Base-by-base conservation (phyloP, 495 filamentous ascomycete genomes). In the Ramalina peruviana region DNA sequence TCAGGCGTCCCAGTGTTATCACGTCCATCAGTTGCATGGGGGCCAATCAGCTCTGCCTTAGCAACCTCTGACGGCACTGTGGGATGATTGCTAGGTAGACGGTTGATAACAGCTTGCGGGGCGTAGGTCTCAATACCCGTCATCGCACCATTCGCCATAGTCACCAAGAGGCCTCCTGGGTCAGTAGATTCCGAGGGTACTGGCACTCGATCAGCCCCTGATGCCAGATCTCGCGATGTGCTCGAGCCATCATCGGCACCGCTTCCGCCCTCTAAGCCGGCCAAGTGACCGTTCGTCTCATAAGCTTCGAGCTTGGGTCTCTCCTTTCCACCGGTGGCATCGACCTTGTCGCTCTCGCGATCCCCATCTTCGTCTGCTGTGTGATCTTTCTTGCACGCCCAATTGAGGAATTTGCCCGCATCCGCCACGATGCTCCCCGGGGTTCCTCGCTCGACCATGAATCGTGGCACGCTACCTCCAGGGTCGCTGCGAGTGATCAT, bases 401-500 rank as follows among this genome's bases (percentile, higher is more conserved):
- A 96, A 45, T 88, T 72, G 5, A 97, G 58, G 56, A 97, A 95
- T 66, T 86, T 90, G 46, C 71, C 75, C 0, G 88, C 87, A 62
- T 96, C 90, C 21, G 69, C 66, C 15, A 86, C 78, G 53, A 97
- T 93, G 17, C 87, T 83, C 11, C 73, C 76, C 0, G 90, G 90
- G 1, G 90, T 97, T 37, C 86, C 86, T 59, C 88, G 79, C 63
- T 96, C 92, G 19, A 97, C 85, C 82, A 97, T 85, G 67, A 92
- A 97, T 25, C 86, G 75, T 0, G 90, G 90, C 7, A 96, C 89
- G 48, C 77, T 92, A 30, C 90, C 92, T 20, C 92, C 90, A 0
- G 90, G 90, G 56, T 96, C 88, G 62, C 83, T 88, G n/a, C 90
- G 72, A 1, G 90, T 95, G 20, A 96, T 78, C 92, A 96, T 95